Conservation (phyloP, 2,329 filamentous ascomycete genomes). For the Intubia oerlemansii region DNA sequence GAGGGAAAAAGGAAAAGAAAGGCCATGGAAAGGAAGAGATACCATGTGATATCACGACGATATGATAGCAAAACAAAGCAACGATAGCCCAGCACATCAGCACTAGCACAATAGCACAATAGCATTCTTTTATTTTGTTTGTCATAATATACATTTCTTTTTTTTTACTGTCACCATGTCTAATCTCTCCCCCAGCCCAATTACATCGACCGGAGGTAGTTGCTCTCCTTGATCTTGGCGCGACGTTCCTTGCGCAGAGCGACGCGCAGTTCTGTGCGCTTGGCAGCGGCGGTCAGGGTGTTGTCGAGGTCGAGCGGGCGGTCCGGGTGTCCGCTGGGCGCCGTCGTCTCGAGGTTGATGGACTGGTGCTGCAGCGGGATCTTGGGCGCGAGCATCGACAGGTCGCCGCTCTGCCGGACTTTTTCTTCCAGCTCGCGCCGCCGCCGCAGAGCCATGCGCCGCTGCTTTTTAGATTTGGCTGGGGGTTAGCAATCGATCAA, state of each 20-base stretch:
- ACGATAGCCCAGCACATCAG: no score
- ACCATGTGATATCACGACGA: no score
- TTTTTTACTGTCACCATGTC: neutral
- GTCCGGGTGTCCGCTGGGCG: neutral
- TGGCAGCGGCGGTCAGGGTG: constrained; percentile 23
- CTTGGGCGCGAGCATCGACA: constrained; percentile 43
- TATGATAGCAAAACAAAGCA: no score
- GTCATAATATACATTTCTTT: no score
- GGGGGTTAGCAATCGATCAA: neutral
- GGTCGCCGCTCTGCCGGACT: constrained; percentile 42
- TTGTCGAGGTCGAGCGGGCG: constrained; percentile 9
- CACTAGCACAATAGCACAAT: no score
- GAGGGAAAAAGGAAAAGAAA: no score
- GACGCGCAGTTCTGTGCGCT: constrained; percentile 42
- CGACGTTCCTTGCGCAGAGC: constrained; percentile 57
- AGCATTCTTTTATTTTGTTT: no score
- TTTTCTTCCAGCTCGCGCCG: constrained; percentile 32
- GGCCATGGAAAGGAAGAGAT: no score
- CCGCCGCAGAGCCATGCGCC: constrained; percentile 46
- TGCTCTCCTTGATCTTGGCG: constrained; percentile 61
- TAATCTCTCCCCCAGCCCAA: no score
- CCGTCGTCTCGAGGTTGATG: constrained; percentile 37
- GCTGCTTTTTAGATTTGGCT: constrained; percentile 76
- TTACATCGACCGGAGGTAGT: constrained; percentile 69
- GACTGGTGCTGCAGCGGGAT: constrained; percentile 59